phyloP scores from a whole-genome alignment of 108 stramenopile species.

The Aurantiochytrium sp. region DNA sequence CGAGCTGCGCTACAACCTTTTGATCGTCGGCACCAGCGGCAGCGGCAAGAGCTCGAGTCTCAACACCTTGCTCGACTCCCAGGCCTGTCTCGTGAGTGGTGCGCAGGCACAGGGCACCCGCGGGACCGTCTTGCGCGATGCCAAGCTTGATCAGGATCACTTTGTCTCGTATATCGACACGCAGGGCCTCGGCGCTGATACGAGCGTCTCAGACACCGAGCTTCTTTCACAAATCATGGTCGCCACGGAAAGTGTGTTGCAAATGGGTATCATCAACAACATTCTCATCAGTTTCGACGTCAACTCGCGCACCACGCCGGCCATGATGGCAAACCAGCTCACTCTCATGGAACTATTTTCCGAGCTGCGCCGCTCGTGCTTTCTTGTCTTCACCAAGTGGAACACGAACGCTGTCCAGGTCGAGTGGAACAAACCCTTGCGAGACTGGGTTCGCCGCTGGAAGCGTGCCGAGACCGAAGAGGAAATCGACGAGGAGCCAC shows the following conservation, averaged over 20 bases:
- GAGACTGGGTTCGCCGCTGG: background rate
- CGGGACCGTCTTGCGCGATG: background rate
- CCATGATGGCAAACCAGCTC: slow-evolving; percentile 18
- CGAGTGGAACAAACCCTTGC: slow-evolving; percentile 13
- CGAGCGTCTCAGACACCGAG: slow-evolving; percentile 11
- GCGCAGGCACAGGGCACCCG: slow-evolving; percentile 12
- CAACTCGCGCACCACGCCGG: background rate
- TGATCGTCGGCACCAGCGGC: background rate
- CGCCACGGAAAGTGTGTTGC: background rate
- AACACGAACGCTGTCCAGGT: background rate
- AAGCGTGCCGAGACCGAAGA: background rate
- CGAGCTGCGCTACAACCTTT: background rate
- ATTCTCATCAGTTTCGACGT: slow-evolving; percentile 12
- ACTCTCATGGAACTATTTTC: slow-evolving; percentile 8
- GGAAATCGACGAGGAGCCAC: background rate
- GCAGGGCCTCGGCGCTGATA: slow-evolving; percentile 3
- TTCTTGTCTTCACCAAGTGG: slow-evolving; percentile 10
- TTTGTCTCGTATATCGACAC: slow-evolving; percentile 13
- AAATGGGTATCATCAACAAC: slow-evolving; percentile 15
- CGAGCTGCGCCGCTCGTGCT: slow-evolving; percentile 18
- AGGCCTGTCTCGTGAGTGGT: background rate
- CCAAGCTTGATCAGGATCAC: background rate
- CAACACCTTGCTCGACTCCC: background rate
- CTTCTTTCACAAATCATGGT: slow-evolving; percentile 1
- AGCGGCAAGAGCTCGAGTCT: background rate